These are phyloP conservation scores for Chrysoporthe austroafricana DNA, from an alignment of 2,329 filamentous ascomycete genomes.

Conservation along the genomic window DNA sequence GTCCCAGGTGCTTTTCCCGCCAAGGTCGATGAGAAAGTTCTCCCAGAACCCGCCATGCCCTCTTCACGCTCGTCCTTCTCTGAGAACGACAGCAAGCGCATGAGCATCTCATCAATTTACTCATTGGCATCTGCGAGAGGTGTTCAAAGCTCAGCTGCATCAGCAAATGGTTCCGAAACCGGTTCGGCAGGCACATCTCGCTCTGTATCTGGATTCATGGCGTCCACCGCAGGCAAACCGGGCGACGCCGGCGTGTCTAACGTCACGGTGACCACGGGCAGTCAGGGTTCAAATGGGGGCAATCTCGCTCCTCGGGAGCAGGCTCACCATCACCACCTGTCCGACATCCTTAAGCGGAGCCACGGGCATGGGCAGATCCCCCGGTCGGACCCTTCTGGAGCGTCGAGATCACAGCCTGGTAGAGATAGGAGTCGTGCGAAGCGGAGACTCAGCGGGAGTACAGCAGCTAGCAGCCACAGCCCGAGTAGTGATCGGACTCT, in stretches of 20 bases:
- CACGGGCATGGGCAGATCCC: constrained; percentile 36
- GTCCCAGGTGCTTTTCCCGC: constrained; percentile 40
- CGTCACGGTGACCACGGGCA: constrained; percentile 55
- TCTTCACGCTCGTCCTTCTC: constrained; percentile 52
- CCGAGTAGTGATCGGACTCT: constrained; percentile 70
- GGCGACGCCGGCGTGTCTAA: constrained; percentile 56
- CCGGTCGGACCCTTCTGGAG: constrained; percentile 32
- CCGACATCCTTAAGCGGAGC: constrained; percentile 52
- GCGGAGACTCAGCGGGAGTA: constrained; percentile 80
- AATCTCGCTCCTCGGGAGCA: constrained; percentile 52
- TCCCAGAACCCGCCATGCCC: constrained; percentile 54
- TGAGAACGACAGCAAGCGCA: constrained; percentile 60
- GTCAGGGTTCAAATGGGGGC: constrained; percentile 47
- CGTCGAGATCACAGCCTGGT: constrained; percentile 47
- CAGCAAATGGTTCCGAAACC: constrained; percentile 57
- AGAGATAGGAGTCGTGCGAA: constrained; percentile 71
- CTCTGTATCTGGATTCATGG: constrained; percentile 51
- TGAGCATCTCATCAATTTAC: constrained; percentile 75
- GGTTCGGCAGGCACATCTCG: constrained; percentile 43
- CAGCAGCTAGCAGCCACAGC: constrained; percentile 79
- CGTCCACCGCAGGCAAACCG: constrained; percentile 49
- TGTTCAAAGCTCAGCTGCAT: constrained; percentile 55
- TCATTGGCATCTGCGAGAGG: constrained; percentile 67
- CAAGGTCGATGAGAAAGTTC: constrained; percentile 37
- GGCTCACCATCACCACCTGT: constrained; percentile 45